These are phyloP conservation scores for Gilbertella persicaria DNA, from an alignment of 371 early-diverging fungal genomes.

Conservation along the genomic window DNA sequence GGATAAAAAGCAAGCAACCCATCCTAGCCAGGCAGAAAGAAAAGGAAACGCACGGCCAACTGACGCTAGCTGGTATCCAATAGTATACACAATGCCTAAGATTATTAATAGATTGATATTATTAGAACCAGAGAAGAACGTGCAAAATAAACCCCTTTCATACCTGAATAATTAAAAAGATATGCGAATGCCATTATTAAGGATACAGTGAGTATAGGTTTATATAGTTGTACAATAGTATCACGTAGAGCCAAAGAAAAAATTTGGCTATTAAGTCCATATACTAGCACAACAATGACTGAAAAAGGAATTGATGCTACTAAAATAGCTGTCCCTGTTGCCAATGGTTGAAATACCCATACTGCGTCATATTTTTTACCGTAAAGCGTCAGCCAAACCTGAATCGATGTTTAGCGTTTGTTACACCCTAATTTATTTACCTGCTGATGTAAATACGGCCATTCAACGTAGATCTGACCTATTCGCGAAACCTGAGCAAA, in stretches of 20 bases:
- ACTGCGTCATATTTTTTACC: constrained; percentile 42
- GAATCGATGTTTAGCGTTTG: neutral
- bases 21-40: constrained; percentile 45
- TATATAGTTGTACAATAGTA: constrained; percentile 36
- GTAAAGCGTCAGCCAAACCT: constrained; percentile 44
- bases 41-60: constrained; percentile 47
- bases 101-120: neutral
- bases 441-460: constrained; percentile 39
- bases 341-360: constrained; percentile 45
- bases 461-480: constrained; percentile 33
- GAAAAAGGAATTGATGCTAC: constrained; percentile 27
- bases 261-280: constrained; percentile 22
- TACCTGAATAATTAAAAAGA: constrained; percentile 43
- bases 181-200: constrained; percentile 52
- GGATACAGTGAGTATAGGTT: constrained; percentile 38
- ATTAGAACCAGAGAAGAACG: neutral
- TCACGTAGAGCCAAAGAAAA: constrained; percentile 22
- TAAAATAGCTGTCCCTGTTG: constrained; percentile 45
- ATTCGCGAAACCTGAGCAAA: constrained; percentile 30
- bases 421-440: constrained; percentile 4
- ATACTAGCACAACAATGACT: constrained; percentile 21
- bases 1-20: constrained; percentile 49
- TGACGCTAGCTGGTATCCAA: constrained; percentile 39
- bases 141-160: neutral
- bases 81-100: constrained; percentile 45